phyloP scores from a whole-genome alignment of 768 basidiomycete genomes.

The Crepidotus variabilis region DNA sequence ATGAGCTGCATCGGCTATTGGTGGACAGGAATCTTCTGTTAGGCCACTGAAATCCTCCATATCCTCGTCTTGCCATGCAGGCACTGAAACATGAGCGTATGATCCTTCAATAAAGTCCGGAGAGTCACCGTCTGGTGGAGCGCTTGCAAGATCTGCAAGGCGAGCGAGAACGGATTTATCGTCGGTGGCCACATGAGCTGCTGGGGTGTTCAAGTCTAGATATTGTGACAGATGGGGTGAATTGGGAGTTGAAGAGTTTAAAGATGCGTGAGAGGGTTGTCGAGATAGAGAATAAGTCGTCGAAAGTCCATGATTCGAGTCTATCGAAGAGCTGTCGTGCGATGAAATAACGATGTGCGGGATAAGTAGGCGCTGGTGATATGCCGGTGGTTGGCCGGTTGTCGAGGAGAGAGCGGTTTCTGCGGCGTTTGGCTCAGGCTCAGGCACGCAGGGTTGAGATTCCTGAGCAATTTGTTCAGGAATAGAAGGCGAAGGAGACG shows the following conservation, averaged over 20 bases:
- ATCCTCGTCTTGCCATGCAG: conserved; percentile 51
- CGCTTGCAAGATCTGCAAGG: conserved; percentile 48
- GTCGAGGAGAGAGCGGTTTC: conserved; percentile 11
- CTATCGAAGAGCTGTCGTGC: conserved; percentile 12
- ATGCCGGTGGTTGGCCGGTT: conserved; percentile 30
- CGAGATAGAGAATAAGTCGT: conserved; percentile 15
- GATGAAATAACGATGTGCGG: conserved; percentile 14
- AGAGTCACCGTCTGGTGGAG: conserved; percentile 36
- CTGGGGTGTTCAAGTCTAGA: conserved; percentile 19
- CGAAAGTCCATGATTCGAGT: conserved; percentile 8
- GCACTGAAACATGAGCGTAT: conserved; percentile 37
- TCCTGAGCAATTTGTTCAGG: conserved; percentile 8
- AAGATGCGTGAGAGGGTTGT: conserved; percentile 20
- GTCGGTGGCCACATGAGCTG: conserved; percentile 61
- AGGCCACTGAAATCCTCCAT: conserved; percentile 27
- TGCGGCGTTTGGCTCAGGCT: conserved; percentile 13
- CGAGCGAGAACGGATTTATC: conserved; percentile 58
- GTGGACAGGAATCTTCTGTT: conserved; percentile 4
- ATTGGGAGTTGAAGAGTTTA: conserved; percentile 9
- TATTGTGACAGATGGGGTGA: conserved; percentile 9
- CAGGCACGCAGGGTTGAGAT: conserved; percentile 6
- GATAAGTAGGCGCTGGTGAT: conserved; percentile 30
- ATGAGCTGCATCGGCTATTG: conserved; percentile 8
- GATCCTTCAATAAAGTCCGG: conserved; percentile 15
- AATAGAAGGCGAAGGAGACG: conserved; percentile 23